Evolutionary conservation across 2,329 filamentous ascomycete genomes (phyloP), one percentile per base, ranked within the genome.

Genomic region (Emmonsia crescens): DNA sequence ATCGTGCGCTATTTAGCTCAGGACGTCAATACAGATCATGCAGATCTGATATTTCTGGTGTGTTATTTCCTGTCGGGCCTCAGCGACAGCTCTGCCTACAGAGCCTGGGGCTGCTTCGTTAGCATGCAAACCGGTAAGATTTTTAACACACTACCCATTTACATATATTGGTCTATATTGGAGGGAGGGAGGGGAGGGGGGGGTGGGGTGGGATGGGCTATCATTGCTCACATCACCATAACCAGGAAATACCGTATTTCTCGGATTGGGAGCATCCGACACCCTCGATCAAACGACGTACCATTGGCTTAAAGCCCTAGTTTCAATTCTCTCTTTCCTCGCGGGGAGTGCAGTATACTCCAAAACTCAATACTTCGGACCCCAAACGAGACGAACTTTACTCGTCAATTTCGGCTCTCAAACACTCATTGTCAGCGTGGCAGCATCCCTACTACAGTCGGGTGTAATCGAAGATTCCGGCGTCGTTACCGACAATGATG

Each of bases 231-330:
- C 1, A 38, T 51, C 55, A 48, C 5, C 24, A 6, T 14, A 2
- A 14, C n/a, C 61, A 78, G 76, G 76, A 64, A 78, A 79, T 65
- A 78, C 77, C 36, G 71, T 79, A 63, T 78, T 79, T 70, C 72
- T 78, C 57, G 77, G 75, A 24, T 74, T 79, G 5, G 77, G 77
- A 42, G 73, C 77, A 29, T 74, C 75, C 5, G 71, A 72, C 38
- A 74, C 74, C 60, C 75, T 76, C 9, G 60, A 61, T 51, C 72
- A 66, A 44, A 75, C 76, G 60, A 69, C 72, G 12, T 77, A 73
- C 68, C 74, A 75, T 60, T 79, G 76, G 73, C 68, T 77, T 40
- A 78, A 78, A 60, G 77, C 76, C 19, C 71, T 78, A 36, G 67
- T 74, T 40, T 76, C 77, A 1, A 77, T 79, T 63, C 61, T 61